These are phyloP conservation scores for Austroboletus festivus DNA, from an alignment of 768 basidiomycete species.

Conservation along the genomic window DNA sequence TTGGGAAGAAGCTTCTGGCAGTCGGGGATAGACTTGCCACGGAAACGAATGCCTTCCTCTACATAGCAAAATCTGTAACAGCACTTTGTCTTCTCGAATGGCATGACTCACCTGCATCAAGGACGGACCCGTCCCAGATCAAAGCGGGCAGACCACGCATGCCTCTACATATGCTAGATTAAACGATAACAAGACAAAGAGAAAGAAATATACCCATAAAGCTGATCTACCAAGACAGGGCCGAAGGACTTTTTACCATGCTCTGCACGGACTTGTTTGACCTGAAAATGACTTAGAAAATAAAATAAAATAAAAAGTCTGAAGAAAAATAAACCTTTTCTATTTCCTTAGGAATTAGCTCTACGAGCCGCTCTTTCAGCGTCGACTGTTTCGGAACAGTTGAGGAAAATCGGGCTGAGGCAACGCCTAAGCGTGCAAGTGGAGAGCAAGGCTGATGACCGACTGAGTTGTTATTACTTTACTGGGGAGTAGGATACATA, in stretches of 20 bases:
- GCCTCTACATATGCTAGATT: conserved; percentile 44
- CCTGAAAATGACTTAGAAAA: conserved; percentile 39
- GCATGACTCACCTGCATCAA: conserved; percentile 71
- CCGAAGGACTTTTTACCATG: conserved; percentile 95
- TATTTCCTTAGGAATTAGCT: conserved; percentile 85
- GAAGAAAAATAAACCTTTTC: conserved; percentile 31
- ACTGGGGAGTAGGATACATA: conserved; percentile 31
- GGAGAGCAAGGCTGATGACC: no score
- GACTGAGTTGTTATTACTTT: no score
- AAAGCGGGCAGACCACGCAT: conserved; percentile 90
- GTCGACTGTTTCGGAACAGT: conserved; percentile 63
- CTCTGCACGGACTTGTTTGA: conserved; percentile 76
- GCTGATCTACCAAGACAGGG: conserved; percentile 85
- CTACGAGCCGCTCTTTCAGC: conserved; percentile 88
- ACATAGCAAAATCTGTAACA: conserved; percentile 1
- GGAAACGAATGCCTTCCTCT: conserved; percentile 99
- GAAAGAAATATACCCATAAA: conserved; percentile 66
- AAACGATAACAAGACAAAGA: conserved; percentile 5
- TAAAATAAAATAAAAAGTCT: no score
- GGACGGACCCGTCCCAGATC: conserved; percentile 98
- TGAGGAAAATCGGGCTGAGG: conserved; percentile 61
- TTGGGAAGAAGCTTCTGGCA: conserved; percentile 84
- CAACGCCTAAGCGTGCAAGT: conserved; percentile 40
- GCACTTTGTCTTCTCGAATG: neutral
- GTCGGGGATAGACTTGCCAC: conserved; percentile 93